These are phyloP conservation scores for Fistulifera solaris DNA, from an alignment of 108 stramenopile species.

Conservation along the genomic window DNA sequence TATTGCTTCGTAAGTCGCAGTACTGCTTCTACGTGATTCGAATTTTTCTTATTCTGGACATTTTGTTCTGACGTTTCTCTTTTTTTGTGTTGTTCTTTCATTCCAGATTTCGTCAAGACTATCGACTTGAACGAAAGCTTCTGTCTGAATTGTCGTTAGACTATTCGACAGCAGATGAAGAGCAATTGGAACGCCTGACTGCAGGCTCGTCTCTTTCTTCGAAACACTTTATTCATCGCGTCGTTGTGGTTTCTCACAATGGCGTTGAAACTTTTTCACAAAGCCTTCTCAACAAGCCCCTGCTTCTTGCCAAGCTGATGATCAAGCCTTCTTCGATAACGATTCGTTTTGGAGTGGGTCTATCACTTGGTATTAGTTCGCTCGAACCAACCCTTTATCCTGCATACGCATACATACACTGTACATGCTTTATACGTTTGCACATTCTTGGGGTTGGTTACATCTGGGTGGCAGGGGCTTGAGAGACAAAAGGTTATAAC, in stretches of 20 bases:
- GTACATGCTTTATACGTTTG: too few species aligned
- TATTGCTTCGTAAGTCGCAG: conserved; percentile 16
- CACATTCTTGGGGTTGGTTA: too few species aligned
- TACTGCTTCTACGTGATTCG: conserved; percentile 16
- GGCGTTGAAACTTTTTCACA: conserved; percentile 64
- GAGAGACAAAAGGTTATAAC: too few species aligned
- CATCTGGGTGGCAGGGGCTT: too few species aligned
- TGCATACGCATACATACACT: not conserved
- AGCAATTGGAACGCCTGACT: conserved; percentile 21
- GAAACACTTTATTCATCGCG: conserved; percentile 67
- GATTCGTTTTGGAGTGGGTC: conserved; percentile 87
- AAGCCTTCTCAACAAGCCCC: conserved; percentile 17
- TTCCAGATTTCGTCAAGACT: conserved; percentile 68
- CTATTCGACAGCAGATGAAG: conserved; percentile 19
- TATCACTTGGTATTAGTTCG: conserved; percentile 77
- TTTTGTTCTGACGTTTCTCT: conserved; percentile 6
- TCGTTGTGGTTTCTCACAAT: conserved; percentile 70
- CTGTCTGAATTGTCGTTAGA: conserved; percentile 33
- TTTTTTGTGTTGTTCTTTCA: not conserved
- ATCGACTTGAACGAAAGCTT: conserved; percentile 63
- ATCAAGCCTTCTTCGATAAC: conserved; percentile 77
- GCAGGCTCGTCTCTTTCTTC: conserved; percentile 16
- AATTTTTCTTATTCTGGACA: not conserved
- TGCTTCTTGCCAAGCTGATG: conserved; percentile 10
- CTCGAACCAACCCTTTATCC: not conserved